These are phyloP conservation scores for Clohesyomyces aquaticus DNA, from an alignment of 495 filamentous ascomycete genomes.

Conservation along the genomic window DNA sequence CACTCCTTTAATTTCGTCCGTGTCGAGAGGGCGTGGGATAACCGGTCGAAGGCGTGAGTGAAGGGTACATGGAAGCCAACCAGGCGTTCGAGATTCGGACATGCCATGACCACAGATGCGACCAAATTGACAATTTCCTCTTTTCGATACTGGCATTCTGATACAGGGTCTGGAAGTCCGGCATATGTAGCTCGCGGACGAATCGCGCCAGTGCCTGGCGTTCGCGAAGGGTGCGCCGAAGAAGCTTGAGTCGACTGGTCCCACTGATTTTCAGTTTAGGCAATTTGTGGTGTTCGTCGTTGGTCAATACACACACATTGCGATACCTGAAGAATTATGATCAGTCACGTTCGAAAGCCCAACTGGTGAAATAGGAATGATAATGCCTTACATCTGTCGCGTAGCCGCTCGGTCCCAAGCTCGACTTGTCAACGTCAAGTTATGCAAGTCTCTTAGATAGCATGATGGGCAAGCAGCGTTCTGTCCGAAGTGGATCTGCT, in stretches of 20 bases:
- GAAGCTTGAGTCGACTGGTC: conserved; percentile 70
- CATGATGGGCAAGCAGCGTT: conserved; percentile 69
- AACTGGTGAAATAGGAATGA: conserved; percentile 2
- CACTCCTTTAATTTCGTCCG: conserved; percentile 74
- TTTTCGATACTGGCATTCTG: conserved; percentile 52
- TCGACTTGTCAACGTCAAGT: conserved; percentile 66
- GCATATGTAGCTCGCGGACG: conserved; percentile 75
- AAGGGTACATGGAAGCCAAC: conserved; percentile 72
- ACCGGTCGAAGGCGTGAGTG: conserved; percentile 71
- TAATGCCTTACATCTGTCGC: conserved; percentile 63
- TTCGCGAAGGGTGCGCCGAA: conserved; percentile 75
- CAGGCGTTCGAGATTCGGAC: conserved; percentile 79
- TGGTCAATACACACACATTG: conserved; percentile 68
- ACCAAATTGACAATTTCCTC: conserved; percentile 71
- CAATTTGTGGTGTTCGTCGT: conserved; percentile 67
- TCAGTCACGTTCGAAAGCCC: no score
- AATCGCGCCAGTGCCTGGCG: conserved; percentile 70
- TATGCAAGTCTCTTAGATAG: conserved; percentile 74
- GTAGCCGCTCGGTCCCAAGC: conserved; percentile 70
- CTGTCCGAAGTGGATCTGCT: conserved; percentile 52
- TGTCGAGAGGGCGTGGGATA: conserved; percentile 79
- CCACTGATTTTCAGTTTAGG: conserved; percentile 66
- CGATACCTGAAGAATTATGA: conserved; percentile 71
- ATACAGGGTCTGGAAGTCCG: conserved; percentile 57
- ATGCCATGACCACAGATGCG: conserved; percentile 82